phyloP scores from a whole-genome alignment of 768 basidiomycete species.

The Lenzites betulinus region DNA sequence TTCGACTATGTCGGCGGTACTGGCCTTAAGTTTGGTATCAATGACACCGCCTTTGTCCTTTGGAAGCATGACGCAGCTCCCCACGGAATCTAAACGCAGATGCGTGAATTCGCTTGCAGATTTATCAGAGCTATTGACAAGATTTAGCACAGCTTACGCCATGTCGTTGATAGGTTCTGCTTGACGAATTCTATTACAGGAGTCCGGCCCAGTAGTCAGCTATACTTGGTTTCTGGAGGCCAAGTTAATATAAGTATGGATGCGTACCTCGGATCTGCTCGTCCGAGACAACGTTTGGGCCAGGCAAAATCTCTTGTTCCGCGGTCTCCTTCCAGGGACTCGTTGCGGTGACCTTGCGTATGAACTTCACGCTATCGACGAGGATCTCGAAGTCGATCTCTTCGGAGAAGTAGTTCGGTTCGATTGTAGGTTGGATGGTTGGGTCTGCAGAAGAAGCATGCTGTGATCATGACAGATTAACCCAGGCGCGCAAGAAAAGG shows the following conservation, averaged over 20 bases:
- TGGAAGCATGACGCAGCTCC: slow-evolving; percentile 44
- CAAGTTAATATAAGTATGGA: no score
- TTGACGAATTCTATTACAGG: slow-evolving; percentile 7
- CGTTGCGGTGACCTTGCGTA: slow-evolving; percentile 21
- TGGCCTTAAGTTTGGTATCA: slow-evolving; percentile 35
- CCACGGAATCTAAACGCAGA: slow-evolving; percentile 38
- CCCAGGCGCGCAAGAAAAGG: background rate
- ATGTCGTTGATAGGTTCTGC: slow-evolving; percentile 9
- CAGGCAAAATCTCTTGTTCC: slow-evolving; percentile 14
- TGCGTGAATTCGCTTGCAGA: background rate
- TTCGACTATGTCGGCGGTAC: no score
- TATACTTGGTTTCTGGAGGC: no score
- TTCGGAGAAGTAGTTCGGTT: slow-evolving; percentile 35
- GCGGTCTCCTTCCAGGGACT: slow-evolving; percentile 16
- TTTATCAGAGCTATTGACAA: background rate
- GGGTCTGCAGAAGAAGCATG: slow-evolving; percentile 30
- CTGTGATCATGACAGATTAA: slow-evolving; percentile 5
- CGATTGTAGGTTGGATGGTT: slow-evolving; percentile 25
- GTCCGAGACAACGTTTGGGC: slow-evolving; percentile 12
- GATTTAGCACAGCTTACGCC: slow-evolving; percentile 17
- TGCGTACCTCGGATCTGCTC: slow-evolving; percentile 14
- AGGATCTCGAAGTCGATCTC: slow-evolving; percentile 31
- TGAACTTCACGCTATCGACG: slow-evolving; percentile 32
- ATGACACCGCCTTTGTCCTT: slow-evolving; percentile 42
- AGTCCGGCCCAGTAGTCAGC: no score